Evolutionary conservation across 345 rosid species (phyloP).

Genomic region (Passiflora organensis): DNA sequence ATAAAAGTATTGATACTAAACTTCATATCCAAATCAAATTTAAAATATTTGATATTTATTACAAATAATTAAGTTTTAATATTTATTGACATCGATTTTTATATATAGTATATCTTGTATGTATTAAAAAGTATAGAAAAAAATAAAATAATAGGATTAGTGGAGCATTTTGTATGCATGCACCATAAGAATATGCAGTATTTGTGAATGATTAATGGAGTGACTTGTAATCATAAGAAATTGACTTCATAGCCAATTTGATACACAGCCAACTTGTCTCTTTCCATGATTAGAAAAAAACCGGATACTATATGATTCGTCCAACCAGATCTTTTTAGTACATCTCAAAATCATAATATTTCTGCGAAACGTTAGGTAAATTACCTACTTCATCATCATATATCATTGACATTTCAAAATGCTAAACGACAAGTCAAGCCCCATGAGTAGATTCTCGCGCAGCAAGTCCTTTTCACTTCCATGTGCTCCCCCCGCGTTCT

Average conservation of each 20-base stretch:
- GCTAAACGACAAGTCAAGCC: not conserved
- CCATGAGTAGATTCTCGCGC: not conserved
- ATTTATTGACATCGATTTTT: too few relatives aligned
- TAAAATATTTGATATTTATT: too few relatives aligned
- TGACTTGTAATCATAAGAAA: constrained; percentile 1
- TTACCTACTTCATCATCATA: too few relatives aligned
- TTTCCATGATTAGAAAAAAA: not conserved
- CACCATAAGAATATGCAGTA: not conserved
- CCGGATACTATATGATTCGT: too few relatives aligned
- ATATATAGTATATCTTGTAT: too few relatives aligned
- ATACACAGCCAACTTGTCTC: not conserved
- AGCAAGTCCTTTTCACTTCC: constrained; percentile 23
- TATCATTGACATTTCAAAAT: not conserved
- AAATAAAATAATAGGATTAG: not conserved
- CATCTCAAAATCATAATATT: too few relatives aligned
- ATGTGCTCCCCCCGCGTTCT: constrained; percentile 10
- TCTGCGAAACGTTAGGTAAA: not conserved
- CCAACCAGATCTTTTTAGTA: too few relatives aligned
- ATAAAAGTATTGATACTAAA: too few relatives aligned
- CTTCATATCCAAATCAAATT: too few relatives aligned
- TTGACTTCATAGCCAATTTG: not conserved
- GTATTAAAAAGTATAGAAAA: too few relatives aligned
- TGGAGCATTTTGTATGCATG: not conserved
- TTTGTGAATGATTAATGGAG: not conserved
- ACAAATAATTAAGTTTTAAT: too few relatives aligned